Conservation (phyloP, 2,329 filamentous ascomycete genomes). For the Rhexocercosporidium sp. region DNA sequence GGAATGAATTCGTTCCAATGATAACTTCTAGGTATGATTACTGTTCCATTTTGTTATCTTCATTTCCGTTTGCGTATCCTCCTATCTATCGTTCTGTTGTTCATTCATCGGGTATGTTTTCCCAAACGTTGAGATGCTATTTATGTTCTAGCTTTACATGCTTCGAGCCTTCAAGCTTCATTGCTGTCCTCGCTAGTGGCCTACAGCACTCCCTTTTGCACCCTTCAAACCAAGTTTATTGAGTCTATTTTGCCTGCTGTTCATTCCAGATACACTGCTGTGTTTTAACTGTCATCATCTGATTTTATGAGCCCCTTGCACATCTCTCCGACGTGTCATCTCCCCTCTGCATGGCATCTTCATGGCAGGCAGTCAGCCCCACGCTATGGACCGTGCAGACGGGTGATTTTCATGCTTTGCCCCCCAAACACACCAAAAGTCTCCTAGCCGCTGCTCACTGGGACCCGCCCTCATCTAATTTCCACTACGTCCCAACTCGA, state of each 20-base stretch:
- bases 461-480: slow-evolving; percentile 5
- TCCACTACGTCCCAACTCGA: not conserved
- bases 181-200: too few species aligned
- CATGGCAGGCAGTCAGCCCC: not conserved
- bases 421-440: not conserved
- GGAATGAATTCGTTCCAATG: not conserved
- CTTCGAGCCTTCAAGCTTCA: too few species aligned
- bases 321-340: not conserved
- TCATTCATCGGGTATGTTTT: too few species aligned
- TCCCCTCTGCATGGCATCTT: not conserved
- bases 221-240: too few species aligned
- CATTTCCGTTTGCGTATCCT: too few species aligned
- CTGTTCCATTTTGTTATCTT: not conserved
- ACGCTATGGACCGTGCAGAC: not conserved
- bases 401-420: slow-evolving; percentile 5
- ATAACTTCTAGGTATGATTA: not conserved
- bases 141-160: too few species aligned
- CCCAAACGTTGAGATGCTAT: too few species aligned
- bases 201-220: too few species aligned
- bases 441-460: slow-evolving; percentile 3
- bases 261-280: not conserved
- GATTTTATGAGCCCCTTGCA: too few species aligned
- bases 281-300: too few species aligned
- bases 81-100: too few species aligned
- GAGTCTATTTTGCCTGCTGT: too few species aligned